These are phyloP conservation scores for Diphasiastrum complanatum DNA, from an alignment of 83 land plant species.

Conservation along the genomic window DNA sequence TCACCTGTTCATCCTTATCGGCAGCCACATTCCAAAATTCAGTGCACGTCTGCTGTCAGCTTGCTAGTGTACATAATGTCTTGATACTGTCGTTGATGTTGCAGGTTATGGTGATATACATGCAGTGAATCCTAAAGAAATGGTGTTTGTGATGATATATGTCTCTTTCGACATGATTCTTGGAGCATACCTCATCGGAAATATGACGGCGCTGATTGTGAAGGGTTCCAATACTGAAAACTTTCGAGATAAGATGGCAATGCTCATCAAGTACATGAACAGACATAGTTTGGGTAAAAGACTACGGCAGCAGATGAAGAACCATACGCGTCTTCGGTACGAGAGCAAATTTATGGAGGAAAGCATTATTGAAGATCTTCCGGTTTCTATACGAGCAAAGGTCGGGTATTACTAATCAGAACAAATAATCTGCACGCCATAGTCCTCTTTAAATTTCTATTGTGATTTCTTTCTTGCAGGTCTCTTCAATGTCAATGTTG, in stretches of 20 bases:
- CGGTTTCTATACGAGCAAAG: constrained; percentile 76
- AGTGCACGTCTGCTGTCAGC: too few species aligned
- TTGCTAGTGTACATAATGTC: too few species aligned
- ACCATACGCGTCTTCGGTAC: constrained; percentile 61
- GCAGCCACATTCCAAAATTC: too few species aligned
- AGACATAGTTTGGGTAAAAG: constrained; percentile 58
- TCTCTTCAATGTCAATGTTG: neutral
- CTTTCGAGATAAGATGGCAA: constrained; percentile 77
- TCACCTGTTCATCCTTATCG: too few species aligned
- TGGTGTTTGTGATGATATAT: constrained; percentile 81
- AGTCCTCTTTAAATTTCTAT: neutral
- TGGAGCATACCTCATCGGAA: constrained; percentile 88
- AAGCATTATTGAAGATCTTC: constrained; percentile 62
- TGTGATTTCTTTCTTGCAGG: neutral
- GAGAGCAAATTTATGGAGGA: constrained; percentile 64
- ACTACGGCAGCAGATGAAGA: constrained; percentile 64
- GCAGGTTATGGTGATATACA: constrained; percentile 93
- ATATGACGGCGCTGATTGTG: constrained; percentile 89
- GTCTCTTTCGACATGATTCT: constrained; percentile 89
- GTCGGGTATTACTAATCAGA: constrained; percentile 17
- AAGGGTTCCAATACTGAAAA: constrained; percentile 90
- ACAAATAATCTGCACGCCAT: neutral
- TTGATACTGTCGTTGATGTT: constrained; percentile 9
- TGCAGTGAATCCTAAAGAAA: constrained; percentile 79
- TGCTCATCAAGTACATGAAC: constrained; percentile 65